Percentiles rank a stretch among this genome's conserved stretches.
These are phyloP conservation scores for Aspergillus mulundensis DNA, from an alignment of 495 filamentous ascomycete species.

Conservation along the genomic window DNA sequence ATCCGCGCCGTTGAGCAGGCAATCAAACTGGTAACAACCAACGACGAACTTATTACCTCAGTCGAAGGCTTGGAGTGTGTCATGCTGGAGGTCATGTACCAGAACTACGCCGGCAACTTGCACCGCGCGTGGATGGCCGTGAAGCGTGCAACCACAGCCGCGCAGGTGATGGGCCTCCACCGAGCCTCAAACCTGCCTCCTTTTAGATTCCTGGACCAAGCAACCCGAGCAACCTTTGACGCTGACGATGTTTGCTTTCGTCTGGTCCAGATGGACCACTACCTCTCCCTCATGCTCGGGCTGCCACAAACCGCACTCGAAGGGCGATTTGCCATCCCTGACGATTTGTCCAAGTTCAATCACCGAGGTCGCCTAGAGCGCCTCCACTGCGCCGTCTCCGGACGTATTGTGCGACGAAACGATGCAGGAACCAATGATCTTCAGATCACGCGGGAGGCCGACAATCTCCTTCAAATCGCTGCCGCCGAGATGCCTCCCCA, in stretches of 20 bases:
- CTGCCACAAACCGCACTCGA: slow-evolving; percentile 39
- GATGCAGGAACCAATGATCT: slow-evolving; percentile 18
- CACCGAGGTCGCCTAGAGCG: slow-evolving; percentile 25
- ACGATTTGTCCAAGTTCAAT: slow-evolving; percentile 10
- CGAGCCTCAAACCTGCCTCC: slow-evolving; percentile 1
- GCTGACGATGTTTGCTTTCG: slow-evolving; percentile 26
- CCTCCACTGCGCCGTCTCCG: slow-evolving; percentile 22
- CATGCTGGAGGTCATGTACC: slow-evolving; percentile 44
- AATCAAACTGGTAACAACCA: slow-evolving; percentile 37
- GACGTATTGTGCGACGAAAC: slow-evolving; percentile 45
- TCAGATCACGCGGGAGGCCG: slow-evolving; percentile 33
- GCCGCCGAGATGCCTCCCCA: slow-evolving; percentile 30
- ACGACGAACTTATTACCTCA: slow-evolving; percentile 41
- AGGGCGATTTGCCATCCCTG: slow-evolving; percentile 17
- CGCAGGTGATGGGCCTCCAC: slow-evolving; percentile 9
- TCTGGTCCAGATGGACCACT: slow-evolving; percentile 35
- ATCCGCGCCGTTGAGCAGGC: slow-evolving; percentile 31
- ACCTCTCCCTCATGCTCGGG: slow-evolving; percentile 46
- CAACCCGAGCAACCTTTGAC: slow-evolving; percentile 12
- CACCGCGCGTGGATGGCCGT: slow-evolving; percentile 39
- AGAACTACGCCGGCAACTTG: slow-evolving; percentile 43
- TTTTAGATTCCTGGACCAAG: slow-evolving; percentile 13
- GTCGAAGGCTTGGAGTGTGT: slow-evolving; percentile 49
- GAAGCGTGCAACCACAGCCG: slow-evolving; percentile 30
- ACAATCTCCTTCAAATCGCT: slow-evolving; percentile 40